phyloP scores from a whole-genome alignment of 352 stramenopile species.

The Halophytophthora batemanensis region DNA sequence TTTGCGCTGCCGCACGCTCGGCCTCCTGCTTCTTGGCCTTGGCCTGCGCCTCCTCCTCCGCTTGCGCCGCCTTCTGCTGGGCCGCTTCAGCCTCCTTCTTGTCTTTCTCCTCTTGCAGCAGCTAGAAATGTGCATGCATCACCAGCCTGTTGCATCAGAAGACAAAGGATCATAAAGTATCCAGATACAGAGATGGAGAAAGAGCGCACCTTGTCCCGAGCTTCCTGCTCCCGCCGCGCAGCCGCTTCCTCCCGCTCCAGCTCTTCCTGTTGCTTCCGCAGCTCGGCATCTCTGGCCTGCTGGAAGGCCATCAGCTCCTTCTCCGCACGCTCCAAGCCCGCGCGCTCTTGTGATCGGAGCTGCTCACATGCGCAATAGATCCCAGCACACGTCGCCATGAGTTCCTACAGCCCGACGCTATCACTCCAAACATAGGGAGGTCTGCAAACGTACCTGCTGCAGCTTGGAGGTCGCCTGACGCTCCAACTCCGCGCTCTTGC shows the following conservation, averaged over 20 bases:
- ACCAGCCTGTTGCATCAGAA: background rate
- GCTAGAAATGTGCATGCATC: constrained; percentile 1
- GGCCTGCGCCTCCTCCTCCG: constrained; percentile 31
- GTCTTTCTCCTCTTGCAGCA: constrained; percentile 20
- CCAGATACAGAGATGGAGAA: background rate
- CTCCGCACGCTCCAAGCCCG: constrained; percentile 43
- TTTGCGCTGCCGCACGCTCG: constrained; percentile 22
- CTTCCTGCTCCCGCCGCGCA: constrained; percentile 28
- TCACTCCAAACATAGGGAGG: background rate
- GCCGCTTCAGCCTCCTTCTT: constrained; percentile 26
- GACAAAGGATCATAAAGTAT: background rate
- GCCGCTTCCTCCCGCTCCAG: constrained; percentile 33
- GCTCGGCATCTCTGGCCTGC: constrained; percentile 27
- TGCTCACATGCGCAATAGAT: constrained; percentile 5
- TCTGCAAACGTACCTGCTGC: constrained; percentile 23
- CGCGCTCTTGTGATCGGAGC: constrained; percentile 37
- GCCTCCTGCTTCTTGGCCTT: constrained; percentile 27
- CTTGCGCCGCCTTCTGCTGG: constrained; percentile 17
- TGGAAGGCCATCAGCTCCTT: constrained; percentile 47
- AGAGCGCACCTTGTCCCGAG: constrained; percentile 29
- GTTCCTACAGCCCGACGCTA: background rate
- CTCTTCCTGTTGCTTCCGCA: constrained; percentile 28
- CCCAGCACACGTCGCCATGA: background rate
- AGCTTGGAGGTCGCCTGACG: constrained; percentile 30
- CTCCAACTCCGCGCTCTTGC: constrained; percentile 36